Evolutionary conservation across 768 basidiomycete species (phyloP).

Genomic region (Tylopilus balloui): DNA sequence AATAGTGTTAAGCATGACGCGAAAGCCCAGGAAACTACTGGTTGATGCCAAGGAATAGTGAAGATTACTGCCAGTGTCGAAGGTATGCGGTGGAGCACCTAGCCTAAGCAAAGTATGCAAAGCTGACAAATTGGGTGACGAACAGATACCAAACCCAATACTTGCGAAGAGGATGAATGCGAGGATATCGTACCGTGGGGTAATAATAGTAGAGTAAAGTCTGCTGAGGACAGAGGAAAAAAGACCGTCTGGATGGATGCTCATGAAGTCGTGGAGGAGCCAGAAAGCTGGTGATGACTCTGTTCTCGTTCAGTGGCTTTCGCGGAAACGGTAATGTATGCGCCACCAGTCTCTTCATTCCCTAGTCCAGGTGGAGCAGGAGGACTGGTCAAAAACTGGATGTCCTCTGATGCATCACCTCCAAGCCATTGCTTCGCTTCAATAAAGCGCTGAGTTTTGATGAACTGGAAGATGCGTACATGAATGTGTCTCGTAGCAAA

Average conservation of each 20-base stretch:
- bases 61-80: slow-evolving; percentile 30
- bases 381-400: slow-evolving; percentile 52
- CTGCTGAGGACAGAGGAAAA: slow-evolving; percentile 14
- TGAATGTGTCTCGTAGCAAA: slow-evolving; percentile 8
- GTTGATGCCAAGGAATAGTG: slow-evolving; percentile 25
- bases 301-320: slow-evolving; percentile 66
- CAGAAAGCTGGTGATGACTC: slow-evolving; percentile 24
- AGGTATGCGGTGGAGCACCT: slow-evolving; percentile 25
- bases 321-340: slow-evolving; percentile 83
- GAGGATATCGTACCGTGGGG: slow-evolving; percentile 28
- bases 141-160: slow-evolving; percentile 23
- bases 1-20: slow-evolving; percentile 27
- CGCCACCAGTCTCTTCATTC: slow-evolving; percentile 71
- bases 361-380: slow-evolving; percentile 68
- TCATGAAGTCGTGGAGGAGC: slow-evolving; percentile 30
- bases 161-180: slow-evolving; percentile 18
- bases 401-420: slow-evolving; percentile 65
- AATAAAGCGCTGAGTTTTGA: slow-evolving; percentile 79
- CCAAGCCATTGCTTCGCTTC: slow-evolving; percentile 77
- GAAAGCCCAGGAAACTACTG: slow-evolving; percentile 24
- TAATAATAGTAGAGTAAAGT: slow-evolving; percentile 22
- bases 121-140: slow-evolving; percentile 20
- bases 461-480: slow-evolving; percentile 51
- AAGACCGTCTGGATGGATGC: slow-evolving; percentile 17
- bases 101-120: slow-evolving; percentile 18